Evolutionary conservation across 257 asterid genomes (phyloP), one percentile per base, ranked within the genome.

Genomic region (Eucommia ulmoides): DNA sequence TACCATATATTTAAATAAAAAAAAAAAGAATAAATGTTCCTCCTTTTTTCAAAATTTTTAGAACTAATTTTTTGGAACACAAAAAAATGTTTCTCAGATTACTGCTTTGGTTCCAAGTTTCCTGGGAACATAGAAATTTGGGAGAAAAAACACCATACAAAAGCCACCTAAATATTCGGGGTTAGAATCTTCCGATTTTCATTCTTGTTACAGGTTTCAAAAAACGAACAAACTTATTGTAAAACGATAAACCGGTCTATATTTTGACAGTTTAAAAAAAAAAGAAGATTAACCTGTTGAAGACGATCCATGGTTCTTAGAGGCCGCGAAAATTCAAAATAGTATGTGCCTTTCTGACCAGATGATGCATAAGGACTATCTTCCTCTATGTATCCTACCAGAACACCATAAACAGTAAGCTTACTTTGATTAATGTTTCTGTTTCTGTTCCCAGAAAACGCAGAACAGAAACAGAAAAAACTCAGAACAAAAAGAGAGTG

Each of bases 271-370:
- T 22, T 17, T 14, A 25, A 14, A 3, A n/a, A 20, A 47, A 7
- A 14, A 57, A 19, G 45, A 20, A 22, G 22, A n/a, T 19, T 1
- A 22, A 84, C 95, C 95, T 79, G 96, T 66, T 82, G 96, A 62
- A 79, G 82, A 64, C 59, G 92, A 62, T 85, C 96, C 85, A 60
- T 79, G 53, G 92, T 85, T 75, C 96, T 69, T 63, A 85, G 55
- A 20, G 96, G 80, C 62, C 94, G 76, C 45, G 92, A 71, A 64
- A 85, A 77, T 69, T 85, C 96, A 60, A 77, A 82, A 74, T 56
- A 82, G 67, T 74, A 82, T 45, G 82, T 82, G 66, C 94, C 96
- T 62, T 79, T 73, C 69, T 75, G 51, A 33, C 76, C 82, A 14
- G 84, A 62, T 49, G 78, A 61, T 47, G 81, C 71, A 50, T 79